Percentiles rank a stretch among this genome's conserved stretches.
These are phyloP conservation scores for Hibiscus trionum DNA, from an alignment of 345 rosid genomes.

Conservation along the genomic window DNA sequence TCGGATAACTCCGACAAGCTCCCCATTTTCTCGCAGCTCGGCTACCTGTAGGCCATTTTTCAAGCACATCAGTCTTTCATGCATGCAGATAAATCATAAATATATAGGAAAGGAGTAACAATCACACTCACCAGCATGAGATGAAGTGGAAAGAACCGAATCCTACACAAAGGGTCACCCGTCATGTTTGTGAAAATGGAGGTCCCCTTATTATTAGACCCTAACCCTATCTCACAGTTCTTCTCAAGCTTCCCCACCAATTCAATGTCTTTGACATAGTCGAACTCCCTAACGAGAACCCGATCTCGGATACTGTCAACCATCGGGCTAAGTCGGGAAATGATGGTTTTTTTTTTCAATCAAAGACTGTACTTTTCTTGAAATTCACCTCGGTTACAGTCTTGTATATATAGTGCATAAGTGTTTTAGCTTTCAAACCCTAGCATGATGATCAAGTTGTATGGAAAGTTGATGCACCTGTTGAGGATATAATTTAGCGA, in stretches of 20 bases:
- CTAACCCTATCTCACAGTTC: slow-evolving; percentile 32
- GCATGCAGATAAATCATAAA: background rate
- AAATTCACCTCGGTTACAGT: background rate
- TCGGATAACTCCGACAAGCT: slow-evolving; percentile 50
- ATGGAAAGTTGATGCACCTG: slow-evolving; percentile 5
- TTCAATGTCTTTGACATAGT: slow-evolving; percentile 30
- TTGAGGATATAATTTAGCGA: background rate
- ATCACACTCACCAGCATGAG: slow-evolving; percentile 45
- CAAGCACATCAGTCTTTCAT: slow-evolving; percentile 3
- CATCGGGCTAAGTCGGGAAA: slow-evolving; percentile 13
- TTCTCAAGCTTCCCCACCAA: slow-evolving; percentile 54
- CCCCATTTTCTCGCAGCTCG: slow-evolving; percentile 41
- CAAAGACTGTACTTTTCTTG: slow-evolving; percentile 14
- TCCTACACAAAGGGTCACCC: slow-evolving; percentile 44
- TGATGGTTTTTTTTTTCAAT: background rate
- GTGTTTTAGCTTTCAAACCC: background rate
- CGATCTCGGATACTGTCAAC: slow-evolving; percentile 20
- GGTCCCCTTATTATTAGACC: slow-evolving; percentile 28
- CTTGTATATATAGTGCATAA: background rate
- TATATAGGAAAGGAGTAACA: background rate
- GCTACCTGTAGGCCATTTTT: slow-evolving; percentile 44
- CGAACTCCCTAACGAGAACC: slow-evolving; percentile 38
- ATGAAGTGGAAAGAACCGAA: slow-evolving; percentile 42
- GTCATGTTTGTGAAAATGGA: slow-evolving; percentile 34
- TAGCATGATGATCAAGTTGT: slow-evolving; percentile 1